Conservation (phyloP, 2,329 filamentous ascomycete genomes). For the Penicillium sp. region DNA sequence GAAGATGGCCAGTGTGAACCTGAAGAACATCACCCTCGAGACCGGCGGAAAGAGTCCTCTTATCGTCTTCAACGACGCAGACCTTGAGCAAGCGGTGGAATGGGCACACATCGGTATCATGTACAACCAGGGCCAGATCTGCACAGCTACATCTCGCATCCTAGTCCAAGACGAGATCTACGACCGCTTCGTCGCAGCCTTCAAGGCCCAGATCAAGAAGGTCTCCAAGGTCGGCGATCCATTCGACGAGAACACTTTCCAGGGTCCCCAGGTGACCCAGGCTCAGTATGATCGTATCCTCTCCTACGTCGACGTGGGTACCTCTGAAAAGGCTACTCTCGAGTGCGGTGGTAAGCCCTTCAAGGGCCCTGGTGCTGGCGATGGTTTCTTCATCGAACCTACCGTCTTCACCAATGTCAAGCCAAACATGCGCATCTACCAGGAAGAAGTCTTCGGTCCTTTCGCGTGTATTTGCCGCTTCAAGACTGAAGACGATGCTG, state of each 20-base stretch:
- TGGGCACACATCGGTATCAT: slow-evolving; percentile 63
- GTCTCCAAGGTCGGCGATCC: slow-evolving; percentile 36
- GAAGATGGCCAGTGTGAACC: slow-evolving; percentile 36
- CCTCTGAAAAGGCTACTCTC: slow-evolving; percentile 37
- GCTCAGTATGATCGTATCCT: slow-evolving; percentile 28
- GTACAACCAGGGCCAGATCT: slow-evolving; percentile 41
- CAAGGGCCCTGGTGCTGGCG: slow-evolving; percentile 28
- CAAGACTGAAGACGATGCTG: slow-evolving; percentile 36
- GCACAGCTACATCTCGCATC: slow-evolving; percentile 36
- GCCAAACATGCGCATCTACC: slow-evolving; percentile 36
- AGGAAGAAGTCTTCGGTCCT: slow-evolving; percentile 46
- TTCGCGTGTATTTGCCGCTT: slow-evolving; percentile 40
- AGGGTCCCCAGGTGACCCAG: slow-evolving; percentile 28
- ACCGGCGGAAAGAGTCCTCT: slow-evolving; percentile 67
- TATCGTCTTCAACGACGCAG: slow-evolving; percentile 65
- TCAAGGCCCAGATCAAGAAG: slow-evolving; percentile 27
- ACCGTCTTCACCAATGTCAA: slow-evolving; percentile 36
- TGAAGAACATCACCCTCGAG: slow-evolving; percentile 39
- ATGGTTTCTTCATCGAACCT: slow-evolving; percentile 28
- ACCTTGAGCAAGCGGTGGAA: slow-evolving; percentile 67
- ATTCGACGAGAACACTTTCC: slow-evolving; percentile 33
- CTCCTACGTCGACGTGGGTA: slow-evolving; percentile 32
- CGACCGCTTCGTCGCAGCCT: slow-evolving; percentile 22
- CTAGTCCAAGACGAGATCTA: slow-evolving; percentile 27
- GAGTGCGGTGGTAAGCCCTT: slow-evolving; percentile 33